Conservation (phyloP, 2,329 filamentous ascomycete species). For the Fusarium drepaniforme region DNA sequence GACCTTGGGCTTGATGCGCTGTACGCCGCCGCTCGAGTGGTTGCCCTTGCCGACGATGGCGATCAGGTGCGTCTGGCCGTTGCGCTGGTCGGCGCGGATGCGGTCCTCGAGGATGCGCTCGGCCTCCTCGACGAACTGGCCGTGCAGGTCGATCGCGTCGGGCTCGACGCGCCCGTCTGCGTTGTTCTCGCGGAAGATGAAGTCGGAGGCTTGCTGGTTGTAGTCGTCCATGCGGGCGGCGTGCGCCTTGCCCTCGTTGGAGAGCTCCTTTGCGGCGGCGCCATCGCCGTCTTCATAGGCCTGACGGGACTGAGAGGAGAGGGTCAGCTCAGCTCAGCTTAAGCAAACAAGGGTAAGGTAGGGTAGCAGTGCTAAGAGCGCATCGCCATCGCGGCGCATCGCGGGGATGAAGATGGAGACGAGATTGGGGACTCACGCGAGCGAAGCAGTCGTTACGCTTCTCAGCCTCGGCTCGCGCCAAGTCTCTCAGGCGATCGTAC, state of each 20-base stretch:
- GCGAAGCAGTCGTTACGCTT: conserved; percentile 85
- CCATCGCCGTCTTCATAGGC: conserved; percentile 90
- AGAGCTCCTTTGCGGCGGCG: conserved; percentile 83
- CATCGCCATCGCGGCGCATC: background rate
- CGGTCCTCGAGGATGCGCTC: conserved; percentile 89
- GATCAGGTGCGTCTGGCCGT: conserved; percentile 86
- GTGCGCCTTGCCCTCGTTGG: conserved; percentile 87
- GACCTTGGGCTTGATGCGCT: conserved; percentile 96
- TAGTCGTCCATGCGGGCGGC: conserved; percentile 87
- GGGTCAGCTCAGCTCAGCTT: conserved; percentile 19
- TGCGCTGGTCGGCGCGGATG: conserved; percentile 80
- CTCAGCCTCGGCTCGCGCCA: conserved; percentile 83
- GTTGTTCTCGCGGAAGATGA: conserved; percentile 97
- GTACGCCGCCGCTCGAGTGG: conserved; percentile 83
- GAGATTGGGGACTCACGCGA: conserved; percentile 62
- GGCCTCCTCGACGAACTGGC: conserved; percentile 94
- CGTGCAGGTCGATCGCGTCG: conserved; percentile 95
- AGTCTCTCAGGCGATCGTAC: conserved; percentile 89
- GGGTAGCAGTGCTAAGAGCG: background rate
- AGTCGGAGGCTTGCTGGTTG: conserved; percentile 92
- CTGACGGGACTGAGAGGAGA: conserved; percentile 69
- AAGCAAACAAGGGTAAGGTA: background rate
- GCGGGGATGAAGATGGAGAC: conserved; percentile 34
- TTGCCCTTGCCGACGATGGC: conserved; percentile 98
- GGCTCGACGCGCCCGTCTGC: conserved; percentile 76